Base-by-base conservation (phyloP, 805 yeast species). In the Wickerhamiella hasegawae region DNA sequence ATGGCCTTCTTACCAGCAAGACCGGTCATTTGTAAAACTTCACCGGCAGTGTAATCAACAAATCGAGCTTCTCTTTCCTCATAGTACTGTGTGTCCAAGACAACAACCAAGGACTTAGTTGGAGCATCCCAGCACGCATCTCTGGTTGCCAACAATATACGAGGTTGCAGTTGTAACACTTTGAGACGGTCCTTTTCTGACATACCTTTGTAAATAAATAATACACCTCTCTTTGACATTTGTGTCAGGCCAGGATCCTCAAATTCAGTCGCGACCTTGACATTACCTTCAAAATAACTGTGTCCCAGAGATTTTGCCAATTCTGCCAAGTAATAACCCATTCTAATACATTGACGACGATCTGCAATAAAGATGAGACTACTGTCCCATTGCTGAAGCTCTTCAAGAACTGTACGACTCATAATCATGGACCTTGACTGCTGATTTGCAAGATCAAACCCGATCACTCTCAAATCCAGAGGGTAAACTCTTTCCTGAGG, bases 1-100 rank as follows among this genome's bases (percentile, higher is more conserved):
- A 69, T 43, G 1, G 66, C 77, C 21, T 53, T 47, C 1, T 56
- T 52, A 2, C 52, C 53, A 8, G 46, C 42, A 2, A 40, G 23
- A 14, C 54, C 54, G 16, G 50, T 36, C 52, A 55, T 47, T 30
- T 51, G 49, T 16, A 57, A 33, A 10, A 61, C 34, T 9, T 72
- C 76, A 40, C 63, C 67, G 18, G 81, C 62, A 1, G 82, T 60
- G 48, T 82, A 85, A 51, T 76, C 80, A 29, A 73, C 53, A 42
- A 67, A 70, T 22, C 85, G 58, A 45, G 75, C 81, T 44, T 80
- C 94, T 33, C 63, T 68, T 0, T 81, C 87, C 31, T 81, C 90
- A 48, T 62, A 77, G 15, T 55, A 61, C 45, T 71, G 76, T 0
- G 95, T 83, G 10, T 92, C 81, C 38, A 76, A 50, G 4, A 87